phyloP scores from a whole-genome alignment of 495 filamentous ascomycete species.

The Apodospora peruviana region DNA sequence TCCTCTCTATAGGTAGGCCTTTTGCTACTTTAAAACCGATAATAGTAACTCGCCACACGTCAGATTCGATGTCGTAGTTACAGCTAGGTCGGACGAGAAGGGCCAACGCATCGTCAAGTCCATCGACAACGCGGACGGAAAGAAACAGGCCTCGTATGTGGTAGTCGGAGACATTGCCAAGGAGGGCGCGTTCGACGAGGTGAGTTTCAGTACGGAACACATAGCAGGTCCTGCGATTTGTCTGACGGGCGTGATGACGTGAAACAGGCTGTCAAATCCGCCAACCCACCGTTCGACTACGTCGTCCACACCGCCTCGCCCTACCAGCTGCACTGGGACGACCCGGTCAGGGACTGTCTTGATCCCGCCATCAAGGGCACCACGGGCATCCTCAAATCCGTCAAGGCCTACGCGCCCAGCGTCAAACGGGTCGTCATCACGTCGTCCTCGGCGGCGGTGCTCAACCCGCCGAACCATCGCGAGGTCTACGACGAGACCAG shows the following conservation, averaged over 20 bases:
- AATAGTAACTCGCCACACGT: too few species aligned
- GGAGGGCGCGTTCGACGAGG: slow-evolving; percentile 29
- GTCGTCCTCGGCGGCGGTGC: slow-evolving; percentile 38
- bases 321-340: slow-evolving; percentile 29
- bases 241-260: too few species aligned
- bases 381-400: slow-evolving; percentile 31
- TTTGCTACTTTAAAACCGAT: too few species aligned
- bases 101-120: slow-evolving; percentile 30
- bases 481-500: slow-evolving; percentile 33
- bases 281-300: slow-evolving; percentile 29
- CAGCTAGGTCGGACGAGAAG: slow-evolving; percentile 35
- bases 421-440: slow-evolving; percentile 42
- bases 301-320: slow-evolving; percentile 43
- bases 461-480: slow-evolving; percentile 29
- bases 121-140: slow-evolving; percentile 3
- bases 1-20: too few species aligned
- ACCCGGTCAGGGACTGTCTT: slow-evolving; percentile 34
- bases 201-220: slow-evolving; percentile 2
- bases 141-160: slow-evolving; percentile 20
- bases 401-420: slow-evolving; percentile 23
- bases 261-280: slow-evolving; percentile 18
- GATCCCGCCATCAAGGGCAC: slow-evolving; percentile 41
- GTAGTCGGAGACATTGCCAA: slow-evolving; percentile 31
- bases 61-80: slow-evolving; percentile 34
- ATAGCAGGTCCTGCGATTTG: not conserved